phyloP scores from a whole-genome alignment of 352 stramenopile species.

The Globisporangium echinulatum region DNA sequence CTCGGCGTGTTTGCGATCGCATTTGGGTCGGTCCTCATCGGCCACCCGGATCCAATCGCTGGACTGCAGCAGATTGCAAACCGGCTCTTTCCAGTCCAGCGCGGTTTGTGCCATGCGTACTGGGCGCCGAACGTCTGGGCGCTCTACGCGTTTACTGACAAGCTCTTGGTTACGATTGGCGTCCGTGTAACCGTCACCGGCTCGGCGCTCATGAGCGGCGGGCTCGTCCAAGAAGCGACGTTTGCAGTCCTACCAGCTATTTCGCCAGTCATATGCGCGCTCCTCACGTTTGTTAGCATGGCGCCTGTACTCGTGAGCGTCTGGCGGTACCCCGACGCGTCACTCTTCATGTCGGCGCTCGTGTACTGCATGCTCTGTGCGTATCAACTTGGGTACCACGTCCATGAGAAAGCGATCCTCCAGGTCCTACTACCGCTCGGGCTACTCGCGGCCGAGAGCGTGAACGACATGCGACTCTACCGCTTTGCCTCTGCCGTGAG shows the following conservation, averaged over 20 bases:
- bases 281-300: constrained; percentile 80
- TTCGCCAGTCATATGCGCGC: constrained; percentile 56
- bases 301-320: constrained; percentile 64
- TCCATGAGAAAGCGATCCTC: constrained; percentile 99
- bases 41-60: constrained; percentile 36
- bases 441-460: constrained; percentile 67
- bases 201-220: constrained; percentile 75
- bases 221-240: constrained; percentile 72
- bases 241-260: constrained; percentile 74
- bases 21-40: constrained; percentile 66
- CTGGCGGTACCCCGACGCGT: constrained; percentile 73
- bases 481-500: constrained; percentile 60
- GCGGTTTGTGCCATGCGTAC: constrained; percentile 97
- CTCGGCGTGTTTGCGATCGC: constrained; percentile 73
- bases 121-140: constrained; percentile 99
- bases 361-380: constrained; percentile 90
- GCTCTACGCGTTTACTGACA: constrained; percentile 91
- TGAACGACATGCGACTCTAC: constrained; percentile 80
- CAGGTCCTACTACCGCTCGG: constrained; percentile 71
- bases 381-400: constrained; percentile 97
- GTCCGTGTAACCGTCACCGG: constrained; percentile 18
- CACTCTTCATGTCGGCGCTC: constrained; percentile 71
- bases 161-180: constrained; percentile 56
- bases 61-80: constrained; percentile 86
- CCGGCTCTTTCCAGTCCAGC: constrained; percentile 95